Evolutionary conservation across 345 rosid genomes (phyloP), one percentile per base, ranked within the genome.

Genomic region (Mangifera indica): DNA sequence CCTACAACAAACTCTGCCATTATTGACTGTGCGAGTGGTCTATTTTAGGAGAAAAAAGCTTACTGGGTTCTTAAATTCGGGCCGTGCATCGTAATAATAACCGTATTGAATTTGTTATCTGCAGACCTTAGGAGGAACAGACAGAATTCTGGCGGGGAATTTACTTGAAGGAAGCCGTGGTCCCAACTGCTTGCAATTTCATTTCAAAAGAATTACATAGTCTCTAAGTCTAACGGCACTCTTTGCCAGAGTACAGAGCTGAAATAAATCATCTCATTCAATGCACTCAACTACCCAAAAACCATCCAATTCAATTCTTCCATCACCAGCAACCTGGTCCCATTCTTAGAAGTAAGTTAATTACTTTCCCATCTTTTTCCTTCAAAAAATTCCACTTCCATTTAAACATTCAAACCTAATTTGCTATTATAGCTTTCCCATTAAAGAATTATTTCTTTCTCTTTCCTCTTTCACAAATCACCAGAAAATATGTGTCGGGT

Each of bases 201-300:
- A 25, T 42, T 24, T 73, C 2, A 45, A 52, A 46, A 45, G 13
- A 8, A 10, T 15, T 2, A 32, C n/a, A 24, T 1, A 37, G 44
- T 17, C 18, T 63, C 46, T 10, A 59, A 40, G 4, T n/a, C 42
- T 11, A 69, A 52, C 57, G 32, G 52, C 51, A 34, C 44, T 60
- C 70, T 65, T 60, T 57, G 25, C 18, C 49, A 6, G 42, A 26
- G 10, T 7, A 34, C 0, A 72, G n/a, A 76, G 11, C 46, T 20
- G 83, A 78, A 77, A 63, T 85, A 80, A 85, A 79, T 85, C 46
- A 25, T 69, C 22, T 14, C 79, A 89, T 78, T 91, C 79, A 93
- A 88, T 89, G 91, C 89, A 75, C 74, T 72, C 82, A 89, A 81
- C 92, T 62, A 89, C 92, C 74, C 78, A 22, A 76, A 79, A 84